Evolutionary conservation across 441 rosid species (phyloP).

Genomic region (Geranium incanum): DNA sequence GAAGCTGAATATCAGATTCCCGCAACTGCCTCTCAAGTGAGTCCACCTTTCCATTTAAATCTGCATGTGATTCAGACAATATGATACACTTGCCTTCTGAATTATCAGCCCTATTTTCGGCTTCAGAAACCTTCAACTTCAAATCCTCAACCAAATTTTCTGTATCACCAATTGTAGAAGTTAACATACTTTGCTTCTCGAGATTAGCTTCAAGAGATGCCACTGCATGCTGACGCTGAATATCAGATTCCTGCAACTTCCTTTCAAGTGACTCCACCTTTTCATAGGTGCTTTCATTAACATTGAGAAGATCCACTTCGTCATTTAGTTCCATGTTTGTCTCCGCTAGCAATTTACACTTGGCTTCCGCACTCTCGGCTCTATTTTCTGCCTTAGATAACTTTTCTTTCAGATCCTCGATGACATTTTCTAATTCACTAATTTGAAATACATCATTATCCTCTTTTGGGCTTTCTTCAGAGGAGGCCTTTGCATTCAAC

Average conservation of each 20-base stretch:
- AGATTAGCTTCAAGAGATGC: slow-evolving; percentile 80
- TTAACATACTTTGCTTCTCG: slow-evolving; percentile 66
- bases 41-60: slow-evolving; percentile 37
- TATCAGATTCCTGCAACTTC: slow-evolving; percentile 56
- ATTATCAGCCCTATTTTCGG: slow-evolving; percentile 63
- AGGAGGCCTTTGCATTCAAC: slow-evolving; percentile 24
- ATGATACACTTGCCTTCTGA: slow-evolving; percentile 65
- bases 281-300: slow-evolving; percentile 11
- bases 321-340: neutral
- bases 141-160: slow-evolving; percentile 68
- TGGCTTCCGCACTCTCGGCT: slow-evolving; percentile 71
- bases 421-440: slow-evolving; percentile 70
- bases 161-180: slow-evolving; percentile 69
- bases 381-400: slow-evolving; percentile 57
- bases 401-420: slow-evolving; percentile 64
- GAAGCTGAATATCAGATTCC: slow-evolving; percentile 57
- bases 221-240: slow-evolving; percentile 55
- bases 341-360: slow-evolving; percentile 29
- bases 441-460: slow-evolving; percentile 20
- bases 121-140: slow-evolving; percentile 54
- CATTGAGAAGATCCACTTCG: neutral
- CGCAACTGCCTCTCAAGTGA: slow-evolving; percentile 58
- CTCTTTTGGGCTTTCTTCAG: slow-evolving; percentile 25
- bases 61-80: slow-evolving; percentile 70
- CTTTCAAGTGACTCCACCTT: slow-evolving; percentile 48